phyloP scores from a whole-genome alignment of 331 rosid genomes.

The Stylosanthes scabra region DNA sequence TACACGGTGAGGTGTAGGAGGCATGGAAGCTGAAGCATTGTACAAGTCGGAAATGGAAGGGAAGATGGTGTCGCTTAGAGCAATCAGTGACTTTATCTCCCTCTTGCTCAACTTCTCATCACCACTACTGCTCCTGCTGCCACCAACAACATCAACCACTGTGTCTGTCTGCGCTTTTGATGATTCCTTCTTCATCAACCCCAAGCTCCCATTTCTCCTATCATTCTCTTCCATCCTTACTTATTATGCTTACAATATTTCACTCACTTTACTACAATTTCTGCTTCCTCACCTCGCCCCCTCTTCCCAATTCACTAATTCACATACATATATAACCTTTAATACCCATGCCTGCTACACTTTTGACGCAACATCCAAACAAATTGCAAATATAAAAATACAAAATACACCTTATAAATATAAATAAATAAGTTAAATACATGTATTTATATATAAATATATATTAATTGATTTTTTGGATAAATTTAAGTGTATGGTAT shows the following conservation, averaged over 20 bases:
- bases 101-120: neutral
- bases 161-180: constrained; percentile 32
- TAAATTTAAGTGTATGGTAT: too few species aligned
- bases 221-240: constrained; percentile 37
- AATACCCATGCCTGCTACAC: too few species aligned
- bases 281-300: too few species aligned
- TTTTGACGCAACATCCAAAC: too few species aligned
- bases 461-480: too few species aligned
- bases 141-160: constrained; percentile 32
- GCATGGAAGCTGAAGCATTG: constrained; percentile 68
- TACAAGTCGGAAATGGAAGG: constrained; percentile 64
- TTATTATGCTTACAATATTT: neutral
- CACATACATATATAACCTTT: too few species aligned
- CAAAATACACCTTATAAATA: too few species aligned
- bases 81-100: constrained; percentile 68
- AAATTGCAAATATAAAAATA: too few species aligned
- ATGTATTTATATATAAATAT: too few species aligned
- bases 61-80: constrained; percentile 70
- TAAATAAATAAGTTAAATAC: too few species aligned
- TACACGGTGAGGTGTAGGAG: constrained; percentile 69
- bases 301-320: too few species aligned
- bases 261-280: neutral
- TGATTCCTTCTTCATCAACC: neutral
- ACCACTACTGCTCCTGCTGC: neutral
- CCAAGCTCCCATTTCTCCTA: constrained; percentile 37